Evolutionary conservation across 345 rosid species (phyloP).

Genomic region (Syzygium aromaticum): DNA sequence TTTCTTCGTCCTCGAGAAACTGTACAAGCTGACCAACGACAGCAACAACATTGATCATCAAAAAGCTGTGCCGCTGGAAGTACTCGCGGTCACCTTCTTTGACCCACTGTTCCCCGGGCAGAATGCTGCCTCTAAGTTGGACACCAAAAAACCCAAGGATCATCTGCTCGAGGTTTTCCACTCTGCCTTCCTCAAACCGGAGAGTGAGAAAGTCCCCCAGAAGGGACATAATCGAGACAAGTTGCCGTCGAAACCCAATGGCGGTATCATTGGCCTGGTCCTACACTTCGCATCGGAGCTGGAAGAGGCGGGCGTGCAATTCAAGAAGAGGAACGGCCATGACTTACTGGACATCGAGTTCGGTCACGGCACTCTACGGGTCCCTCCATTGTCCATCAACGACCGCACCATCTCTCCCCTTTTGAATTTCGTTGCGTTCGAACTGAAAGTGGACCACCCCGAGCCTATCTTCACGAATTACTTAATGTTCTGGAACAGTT

Average conservation of each 20-base stretch:
- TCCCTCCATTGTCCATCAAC: constrained; percentile 1
- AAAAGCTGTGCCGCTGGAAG: neutral
- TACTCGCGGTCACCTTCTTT: neutral
- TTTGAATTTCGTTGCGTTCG: constrained; percentile 6
- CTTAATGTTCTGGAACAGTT: constrained; percentile 4
- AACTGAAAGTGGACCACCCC: neutral
- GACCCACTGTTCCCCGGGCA: neutral
- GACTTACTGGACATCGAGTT: constrained; percentile 2
- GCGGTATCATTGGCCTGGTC: neutral
- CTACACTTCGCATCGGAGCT: neutral
- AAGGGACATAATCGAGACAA: neutral
- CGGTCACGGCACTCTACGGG: neutral
- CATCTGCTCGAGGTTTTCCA: constrained; percentile 7
- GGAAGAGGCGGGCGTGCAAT: neutral
- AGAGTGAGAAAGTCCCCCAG: neutral
- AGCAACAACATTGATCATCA: neutral
- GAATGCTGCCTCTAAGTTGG: neutral
- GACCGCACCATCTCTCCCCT: neutral
- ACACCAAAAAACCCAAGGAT: neutral
- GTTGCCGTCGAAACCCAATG: rapidly evolving
- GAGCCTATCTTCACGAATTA: constrained; percentile 8
- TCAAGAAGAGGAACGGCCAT: neutral
- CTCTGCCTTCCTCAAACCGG: neutral
- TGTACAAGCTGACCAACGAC: neutral
- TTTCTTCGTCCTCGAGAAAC: neutral